These are phyloP conservation scores for Globisporangium heterothallicum DNA, from an alignment of 352 stramenopile species.

Conservation along the genomic window DNA sequence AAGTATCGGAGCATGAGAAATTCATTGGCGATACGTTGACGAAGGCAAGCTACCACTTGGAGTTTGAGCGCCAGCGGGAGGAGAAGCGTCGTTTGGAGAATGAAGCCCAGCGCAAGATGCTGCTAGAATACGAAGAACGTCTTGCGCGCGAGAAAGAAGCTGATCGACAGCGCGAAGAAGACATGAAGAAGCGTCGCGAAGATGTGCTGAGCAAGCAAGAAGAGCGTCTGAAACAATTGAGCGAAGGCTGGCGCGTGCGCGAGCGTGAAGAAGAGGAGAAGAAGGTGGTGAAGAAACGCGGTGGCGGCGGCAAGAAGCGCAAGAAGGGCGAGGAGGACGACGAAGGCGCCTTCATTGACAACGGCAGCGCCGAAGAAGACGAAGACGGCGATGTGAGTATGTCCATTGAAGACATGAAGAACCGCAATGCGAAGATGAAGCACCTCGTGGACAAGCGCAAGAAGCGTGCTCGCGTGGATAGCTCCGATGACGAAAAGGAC, in stretches of 20 bases:
- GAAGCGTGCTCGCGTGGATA: slow-evolving; percentile 52
- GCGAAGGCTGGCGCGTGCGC: slow-evolving; percentile 76
- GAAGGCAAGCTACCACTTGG: slow-evolving; percentile 85
- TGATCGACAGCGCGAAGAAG: slow-evolving; percentile 44
- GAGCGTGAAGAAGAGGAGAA: slow-evolving; percentile 83
- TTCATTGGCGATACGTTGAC: slow-evolving; percentile 83
- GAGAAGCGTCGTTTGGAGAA: slow-evolving; percentile 81
- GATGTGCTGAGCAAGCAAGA: slow-evolving; percentile 78
- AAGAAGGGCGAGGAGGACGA: slow-evolving; percentile 57
- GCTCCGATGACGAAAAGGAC: slow-evolving; percentile 61
- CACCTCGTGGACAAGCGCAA: slow-evolving; percentile 81
- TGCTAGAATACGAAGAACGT: slow-evolving; percentile 78
- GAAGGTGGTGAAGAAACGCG: slow-evolving; percentile 58
- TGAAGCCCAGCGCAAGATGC: slow-evolving; percentile 72
- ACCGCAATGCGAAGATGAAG: slow-evolving; percentile 83
- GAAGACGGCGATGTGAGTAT: slow-evolving; percentile 53
- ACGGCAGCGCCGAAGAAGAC: slow-evolving; percentile 34
- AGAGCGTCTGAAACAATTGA: slow-evolving; percentile 75
- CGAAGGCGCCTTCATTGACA: slow-evolving; percentile 17
- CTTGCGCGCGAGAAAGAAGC: slow-evolving; percentile 60
- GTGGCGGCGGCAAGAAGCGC: slow-evolving; percentile 49
- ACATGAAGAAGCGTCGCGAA: slow-evolving; percentile 52
- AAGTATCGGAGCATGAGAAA: slow-evolving; percentile 82
- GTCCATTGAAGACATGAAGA: slow-evolving; percentile 89
- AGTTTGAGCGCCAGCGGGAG: slow-evolving; percentile 85